Evolutionary conservation across 2,329 filamentous ascomycete genomes (phyloP).

Genomic region (Neonectria hederae): DNA sequence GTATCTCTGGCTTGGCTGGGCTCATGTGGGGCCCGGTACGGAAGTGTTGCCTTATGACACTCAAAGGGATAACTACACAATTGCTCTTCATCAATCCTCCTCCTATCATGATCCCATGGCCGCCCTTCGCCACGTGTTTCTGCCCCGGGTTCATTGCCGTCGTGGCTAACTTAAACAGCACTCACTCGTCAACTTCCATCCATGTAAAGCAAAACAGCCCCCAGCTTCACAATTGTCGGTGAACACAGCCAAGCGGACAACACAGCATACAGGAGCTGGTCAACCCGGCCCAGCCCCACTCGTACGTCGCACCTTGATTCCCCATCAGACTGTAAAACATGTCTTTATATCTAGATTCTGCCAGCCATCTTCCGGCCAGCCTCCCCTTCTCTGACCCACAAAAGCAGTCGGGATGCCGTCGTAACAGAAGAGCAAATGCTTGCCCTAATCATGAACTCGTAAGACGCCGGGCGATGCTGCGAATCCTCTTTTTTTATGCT

Average conservation of each 20-base stretch:
- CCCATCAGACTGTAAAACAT: conserved; percentile 1
- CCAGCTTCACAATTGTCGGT: conserved; percentile 8
- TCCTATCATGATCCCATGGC: background rate
- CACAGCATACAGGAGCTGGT: background rate
- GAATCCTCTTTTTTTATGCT: conserved; percentile 18
- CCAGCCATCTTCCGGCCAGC: background rate
- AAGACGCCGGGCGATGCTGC: conserved; percentile 27
- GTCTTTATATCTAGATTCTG: conserved; percentile 13
- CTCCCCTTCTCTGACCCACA: background rate
- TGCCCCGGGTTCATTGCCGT: background rate
- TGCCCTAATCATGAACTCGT: conserved; percentile 30
- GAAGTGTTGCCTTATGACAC: no score
- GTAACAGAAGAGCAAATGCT: conserved; percentile 19
- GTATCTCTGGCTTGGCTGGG: no score
- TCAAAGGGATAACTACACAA: background rate
- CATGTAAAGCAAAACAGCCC: background rate
- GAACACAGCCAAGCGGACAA: background rate
- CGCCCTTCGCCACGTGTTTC: no score
- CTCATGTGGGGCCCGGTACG: no score
- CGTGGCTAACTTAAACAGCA: background rate
- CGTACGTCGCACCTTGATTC: background rate
- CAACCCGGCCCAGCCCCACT: background rate
- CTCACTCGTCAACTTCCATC: background rate
- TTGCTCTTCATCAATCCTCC: background rate
- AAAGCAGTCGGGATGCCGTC: conserved; percentile 22